phyloP scores from a whole-genome alignment of 2,329 filamentous ascomycete genomes.

The Xylaria arbuscula region DNA sequence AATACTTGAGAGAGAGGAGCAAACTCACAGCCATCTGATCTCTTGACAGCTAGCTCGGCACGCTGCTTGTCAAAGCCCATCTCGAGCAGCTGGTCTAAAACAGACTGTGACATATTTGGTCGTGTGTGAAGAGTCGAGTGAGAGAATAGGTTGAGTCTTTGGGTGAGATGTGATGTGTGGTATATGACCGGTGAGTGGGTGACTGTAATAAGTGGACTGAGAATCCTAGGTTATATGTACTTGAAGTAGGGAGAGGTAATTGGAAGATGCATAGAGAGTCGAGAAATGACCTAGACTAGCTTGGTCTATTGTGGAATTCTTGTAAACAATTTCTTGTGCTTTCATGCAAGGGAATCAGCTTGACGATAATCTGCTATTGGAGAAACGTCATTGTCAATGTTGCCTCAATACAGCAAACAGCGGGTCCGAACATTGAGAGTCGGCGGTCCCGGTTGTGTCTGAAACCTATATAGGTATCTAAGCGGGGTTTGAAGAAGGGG shows the following conservation, averaged over 20 bases:
- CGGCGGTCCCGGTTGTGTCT: not conserved
- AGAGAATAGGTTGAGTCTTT: not conserved
- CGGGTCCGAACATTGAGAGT: no score
- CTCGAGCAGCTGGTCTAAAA: constrained; percentile 71
- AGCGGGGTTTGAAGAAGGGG: constrained; percentile 1
- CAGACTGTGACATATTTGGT: constrained; percentile 66
- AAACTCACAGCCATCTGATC: constrained; percentile 77
- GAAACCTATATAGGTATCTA: not conserved
- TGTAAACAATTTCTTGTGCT: not conserved
- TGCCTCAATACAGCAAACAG: constrained; percentile 34
- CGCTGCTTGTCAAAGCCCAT: constrained; percentile 87
- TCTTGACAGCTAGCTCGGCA: constrained; percentile 85
- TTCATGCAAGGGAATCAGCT: not conserved
- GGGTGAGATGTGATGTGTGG: constrained; percentile 1
- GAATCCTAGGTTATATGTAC: not conserved
- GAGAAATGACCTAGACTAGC: constrained; percentile 2
- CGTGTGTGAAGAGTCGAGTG: constrained; percentile 33
- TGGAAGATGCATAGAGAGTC: not conserved
- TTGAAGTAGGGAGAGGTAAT: not conserved
- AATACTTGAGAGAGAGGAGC: not conserved
- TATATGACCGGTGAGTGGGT: not conserved
- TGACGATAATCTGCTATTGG: constrained; percentile 20
- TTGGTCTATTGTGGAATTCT: constrained; percentile 14
- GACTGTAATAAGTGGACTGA: not conserved
- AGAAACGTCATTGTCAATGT: constrained; percentile 44